Percentiles rank a stretch among this genome's conserved stretches.
Conservation (phyloP, 2,329 filamentous ascomycete genomes). For the Xylaria hypoxylon region DNA sequence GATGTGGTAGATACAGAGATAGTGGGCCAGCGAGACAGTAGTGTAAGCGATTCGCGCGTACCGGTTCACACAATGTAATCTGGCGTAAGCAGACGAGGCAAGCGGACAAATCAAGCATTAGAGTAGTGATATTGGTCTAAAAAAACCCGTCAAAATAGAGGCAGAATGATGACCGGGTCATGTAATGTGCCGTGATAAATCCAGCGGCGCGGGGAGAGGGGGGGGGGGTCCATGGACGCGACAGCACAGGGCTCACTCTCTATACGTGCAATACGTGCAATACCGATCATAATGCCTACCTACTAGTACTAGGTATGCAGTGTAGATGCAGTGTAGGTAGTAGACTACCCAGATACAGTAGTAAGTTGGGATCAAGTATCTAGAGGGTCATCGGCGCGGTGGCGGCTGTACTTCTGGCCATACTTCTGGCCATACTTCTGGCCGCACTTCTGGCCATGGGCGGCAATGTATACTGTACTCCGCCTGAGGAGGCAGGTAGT, state of each 20-base stretch:
- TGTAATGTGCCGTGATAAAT: conserved; percentile 34
- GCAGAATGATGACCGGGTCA: conserved; percentile 39
- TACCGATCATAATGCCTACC: background rate
- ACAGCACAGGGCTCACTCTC: conserved; percentile 26
- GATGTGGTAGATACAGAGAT: conserved; percentile 28
- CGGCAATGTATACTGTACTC: conserved; percentile 35
- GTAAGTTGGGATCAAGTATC: conserved; percentile 8
- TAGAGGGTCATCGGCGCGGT: conserved; percentile 30
- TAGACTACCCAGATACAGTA: background rate
- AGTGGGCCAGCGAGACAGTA: conserved; percentile 44
- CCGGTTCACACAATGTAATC: conserved; percentile 39
- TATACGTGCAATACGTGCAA: conserved; percentile 11
- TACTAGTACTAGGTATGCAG: no score
- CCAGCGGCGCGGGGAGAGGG: conserved; percentile 20
- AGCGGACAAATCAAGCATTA: conserved; percentile 46
- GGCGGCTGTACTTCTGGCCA: conserved; percentile 35
- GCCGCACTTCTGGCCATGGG: conserved; percentile 32
- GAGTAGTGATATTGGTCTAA: conserved; percentile 37
- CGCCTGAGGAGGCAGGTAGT: conserved; percentile 37
- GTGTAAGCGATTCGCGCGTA: conserved; percentile 50
- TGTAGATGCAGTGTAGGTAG: no score
- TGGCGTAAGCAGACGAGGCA: conserved; percentile 44
- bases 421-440: no score
- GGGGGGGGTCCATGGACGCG: conserved; percentile 19
- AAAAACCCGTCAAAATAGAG: conserved; percentile 44